Percentiles rank a stretch among this genome's conserved stretches.
Conservation (phyloP, 441 rosid species). For the Omphalea diandra region DNA sequence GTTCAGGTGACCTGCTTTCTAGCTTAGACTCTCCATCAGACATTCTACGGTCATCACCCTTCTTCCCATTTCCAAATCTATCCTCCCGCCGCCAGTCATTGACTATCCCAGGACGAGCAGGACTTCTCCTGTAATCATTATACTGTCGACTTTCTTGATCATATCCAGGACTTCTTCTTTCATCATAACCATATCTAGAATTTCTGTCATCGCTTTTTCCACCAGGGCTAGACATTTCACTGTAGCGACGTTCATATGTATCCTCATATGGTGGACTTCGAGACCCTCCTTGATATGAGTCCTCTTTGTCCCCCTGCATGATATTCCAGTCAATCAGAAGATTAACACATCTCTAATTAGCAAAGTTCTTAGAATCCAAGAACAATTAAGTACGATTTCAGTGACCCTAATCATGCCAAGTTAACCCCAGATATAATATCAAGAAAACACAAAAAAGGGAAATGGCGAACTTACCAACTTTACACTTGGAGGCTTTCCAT, state of each 20-base stretch:
- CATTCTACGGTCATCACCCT: constrained; percentile 47
- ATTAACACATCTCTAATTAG: constrained; percentile 5
- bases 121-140: constrained; percentile 68
- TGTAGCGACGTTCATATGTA: constrained; percentile 57
- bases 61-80: constrained; percentile 78
- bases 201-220: constrained; percentile 63
- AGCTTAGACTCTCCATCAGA: constrained; percentile 59
- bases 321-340: constrained; percentile 16
- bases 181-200: constrained; percentile 45
- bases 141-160: constrained; percentile 58
- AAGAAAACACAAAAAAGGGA: constrained; percentile 8
- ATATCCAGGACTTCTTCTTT: constrained; percentile 74
- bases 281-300: constrained; percentile 66
- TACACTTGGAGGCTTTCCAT: constrained; percentile 75
- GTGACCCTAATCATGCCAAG: not conserved
- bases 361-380: constrained; percentile 8
- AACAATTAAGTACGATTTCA: constrained; percentile 9
- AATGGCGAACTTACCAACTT: constrained; percentile 47
- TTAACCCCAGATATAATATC: not conserved
- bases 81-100: constrained; percentile 96
- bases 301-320: constrained; percentile 76
- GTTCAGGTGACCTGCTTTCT: constrained; percentile 80
- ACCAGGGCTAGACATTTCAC: constrained; percentile 82
- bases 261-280: constrained; percentile 89
- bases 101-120: constrained; percentile 71